Evolutionary conservation across 2,329 filamentous ascomycete genomes (phyloP), one percentile per base, ranked within the genome.

Genomic region (Monilinia aucupariae): DNA sequence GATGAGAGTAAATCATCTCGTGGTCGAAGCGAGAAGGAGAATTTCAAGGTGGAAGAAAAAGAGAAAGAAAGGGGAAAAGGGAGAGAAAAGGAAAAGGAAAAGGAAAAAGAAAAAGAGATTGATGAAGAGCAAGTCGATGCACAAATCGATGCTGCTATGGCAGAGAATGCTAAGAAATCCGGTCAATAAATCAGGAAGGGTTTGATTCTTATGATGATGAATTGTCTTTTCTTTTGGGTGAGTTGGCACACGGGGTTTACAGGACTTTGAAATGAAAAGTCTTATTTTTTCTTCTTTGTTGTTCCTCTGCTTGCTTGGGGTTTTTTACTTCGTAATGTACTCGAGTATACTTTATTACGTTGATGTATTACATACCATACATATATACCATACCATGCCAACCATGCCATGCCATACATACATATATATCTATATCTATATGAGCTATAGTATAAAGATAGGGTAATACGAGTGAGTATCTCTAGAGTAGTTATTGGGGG

Each of bases 141-240:
- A 47, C 71, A 74, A 53, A 70, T 74, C 59, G 65, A 72, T 22
- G 70, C 68, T 43, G 64, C 71, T 49, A 72, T 73, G 68, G 71
- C 66, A 17, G 71, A 73, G 60, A 72, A 72, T 51, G 70, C 71
- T 1, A 73, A 71, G 58, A 66, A 64, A 50, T 73, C 72, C 43
- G 72, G 71, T 22, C 70, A 70, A 49, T 73, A 67, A 50, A 64
- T 50, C 13, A 48, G 43, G 32, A 15, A 22, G 27, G 27, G 27
- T 25, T 25, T 60, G 30, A 34, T 41, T 30, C 25, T 50, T 30
- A 30, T 6, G 27, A 48, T 48, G 27, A 48, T 39, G 30, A 49
- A 32, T 27, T 50, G 43, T 13, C 17, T 27, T 62, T 50, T 27
- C n/a, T n/a, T n/a, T n/a, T n/a, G n/a, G 22, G 8, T 27, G 13